Base-by-base conservation (phyloP, 163 green algal genomes). In the Chlorella variabilis region DNA sequence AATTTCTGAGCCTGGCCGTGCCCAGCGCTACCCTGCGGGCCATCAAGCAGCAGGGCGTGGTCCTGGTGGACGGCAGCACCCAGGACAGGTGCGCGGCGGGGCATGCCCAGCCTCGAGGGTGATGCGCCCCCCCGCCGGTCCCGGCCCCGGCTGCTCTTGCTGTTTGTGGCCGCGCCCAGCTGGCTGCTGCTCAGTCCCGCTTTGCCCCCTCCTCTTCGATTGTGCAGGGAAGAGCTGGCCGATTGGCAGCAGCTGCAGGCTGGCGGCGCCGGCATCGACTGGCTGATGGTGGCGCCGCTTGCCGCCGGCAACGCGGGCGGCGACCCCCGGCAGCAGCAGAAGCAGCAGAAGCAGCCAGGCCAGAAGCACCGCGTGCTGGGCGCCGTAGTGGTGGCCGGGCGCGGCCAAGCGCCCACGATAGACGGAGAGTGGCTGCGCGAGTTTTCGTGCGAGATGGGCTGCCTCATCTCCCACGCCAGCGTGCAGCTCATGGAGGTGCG, bases 401-500 rank as follows among this genome's bases (percentile, higher is more conserved):
- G 31, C 31, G 77, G 77, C 4, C 27, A 7, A 0, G 17, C 20
- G 27, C 77, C 77, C 0, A 31, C 33, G 1, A 31, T 83, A 54
- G 65, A 77, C 34, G 45, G 18, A 0, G 36, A 8, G 3, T 83
- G 77, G 77, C 51, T 83, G 65, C 36, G 39, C 36, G 38, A 59
- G 27, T 83, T 66, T 66, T 36, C 45, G 1, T 25, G 4, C 1
- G 77, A 83, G 51, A 77, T 83, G 77, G 38, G 39, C 21, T 3
- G 42, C 21, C 39, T 49, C 36, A 56, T 83, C 23, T n/a, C 17
- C 6, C 65, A 83, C 13, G 65, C 77, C 8, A 56, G 25, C 25
- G 38, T 83, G 6, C 66, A 71, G 51, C 36, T 83, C 17, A 77
- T 83, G 77, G 66, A 78, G 76, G 63, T 68, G 62, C 0, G n/a